Evolutionary conservation across 371 early-diverging fungal genomes (phyloP).

Genomic region (Circinella minor): DNA sequence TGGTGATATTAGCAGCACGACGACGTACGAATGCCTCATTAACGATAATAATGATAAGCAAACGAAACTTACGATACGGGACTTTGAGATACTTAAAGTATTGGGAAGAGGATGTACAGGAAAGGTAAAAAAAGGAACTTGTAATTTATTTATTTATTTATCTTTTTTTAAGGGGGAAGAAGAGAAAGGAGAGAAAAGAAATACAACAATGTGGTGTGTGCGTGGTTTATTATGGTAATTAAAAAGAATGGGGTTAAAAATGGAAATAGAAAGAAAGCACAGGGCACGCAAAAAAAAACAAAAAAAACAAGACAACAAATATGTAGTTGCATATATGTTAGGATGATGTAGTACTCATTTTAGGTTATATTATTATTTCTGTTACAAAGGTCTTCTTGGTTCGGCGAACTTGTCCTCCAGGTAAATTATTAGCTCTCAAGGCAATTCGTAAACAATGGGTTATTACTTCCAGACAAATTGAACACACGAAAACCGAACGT

Average conservation of each 20-base stretch:
- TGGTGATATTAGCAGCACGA: background rate
- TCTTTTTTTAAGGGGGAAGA: background rate
- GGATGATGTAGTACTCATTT: no score
- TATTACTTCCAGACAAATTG: slow-evolving; percentile 85
- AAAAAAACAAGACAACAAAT: no score
- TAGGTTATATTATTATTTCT: no score
- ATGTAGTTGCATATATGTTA: no score
- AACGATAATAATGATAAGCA: background rate
- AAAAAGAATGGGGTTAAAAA: background rate
- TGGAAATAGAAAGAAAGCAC: no score
- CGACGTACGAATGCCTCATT: background rate
- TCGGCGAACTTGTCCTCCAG: slow-evolving; percentile 65
- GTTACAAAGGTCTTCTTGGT: slow-evolving; percentile 78
- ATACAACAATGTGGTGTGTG: background rate
- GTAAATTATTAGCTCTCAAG: slow-evolving; percentile 90
- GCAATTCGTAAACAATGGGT: slow-evolving; percentile 93
- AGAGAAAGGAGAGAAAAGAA: background rate
- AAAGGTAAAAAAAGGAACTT: slow-evolving; percentile 32
- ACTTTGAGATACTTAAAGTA: slow-evolving; percentile 53
- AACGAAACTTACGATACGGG: slow-evolving; percentile 31
- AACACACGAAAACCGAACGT: slow-evolving; percentile 56
- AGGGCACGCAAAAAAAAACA: no score
- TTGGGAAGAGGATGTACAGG: slow-evolving; percentile 58
- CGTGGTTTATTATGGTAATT: no score
- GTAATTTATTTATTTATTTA: background rate